Evolutionary conservation across 306 rosid genomes (phyloP), one percentile per base, ranked within the genome.

Genomic region (Cucumis melo): DNA sequence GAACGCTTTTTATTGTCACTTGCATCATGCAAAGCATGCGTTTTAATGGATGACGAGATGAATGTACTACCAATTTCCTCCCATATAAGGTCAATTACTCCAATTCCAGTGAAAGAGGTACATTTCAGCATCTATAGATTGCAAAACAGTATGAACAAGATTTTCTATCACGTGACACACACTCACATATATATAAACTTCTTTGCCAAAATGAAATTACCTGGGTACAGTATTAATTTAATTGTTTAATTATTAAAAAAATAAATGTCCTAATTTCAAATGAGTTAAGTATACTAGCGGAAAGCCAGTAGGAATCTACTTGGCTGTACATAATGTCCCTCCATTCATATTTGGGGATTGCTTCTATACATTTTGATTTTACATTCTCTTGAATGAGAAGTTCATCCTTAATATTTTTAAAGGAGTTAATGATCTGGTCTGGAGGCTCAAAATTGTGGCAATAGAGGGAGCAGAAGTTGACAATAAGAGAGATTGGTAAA

Each of bases 1-100:
- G 99, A 94, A 74, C 97, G 99, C 56, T 94, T 94, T 84, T 84
- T 94, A 77, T 83, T 94, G 67, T 94, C 99, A 15, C 81, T 92
- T 75, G 97, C 97, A 39, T 94, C 96, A 7, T 90, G 97, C 82
- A 94, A 86, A 87, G 85, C 96, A 7, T 94, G 96, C 32, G 90
- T 89, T 48, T 89, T 90, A 71, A 92, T 94, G 96, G 97, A 92
- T 2, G 99, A 94, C 84, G 99, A 94, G 79, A 82, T 92, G 79
- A 92, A 94, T 84, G 79, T 94, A 21, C 84, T 94, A 74, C 97
- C 97, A 27, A 87, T 94, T 81, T 94, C 99, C 60, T 92, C 99
- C 66, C 99, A 94, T 84, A 86, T 92, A 76, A 90, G 91, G 84
- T 88, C 96, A 77, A 87, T 90, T 57, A 32, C 85, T 29, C 83